phyloP scores from a whole-genome alignment of 2,329 filamentous ascomycete genomes.

The Onygena corvina region DNA sequence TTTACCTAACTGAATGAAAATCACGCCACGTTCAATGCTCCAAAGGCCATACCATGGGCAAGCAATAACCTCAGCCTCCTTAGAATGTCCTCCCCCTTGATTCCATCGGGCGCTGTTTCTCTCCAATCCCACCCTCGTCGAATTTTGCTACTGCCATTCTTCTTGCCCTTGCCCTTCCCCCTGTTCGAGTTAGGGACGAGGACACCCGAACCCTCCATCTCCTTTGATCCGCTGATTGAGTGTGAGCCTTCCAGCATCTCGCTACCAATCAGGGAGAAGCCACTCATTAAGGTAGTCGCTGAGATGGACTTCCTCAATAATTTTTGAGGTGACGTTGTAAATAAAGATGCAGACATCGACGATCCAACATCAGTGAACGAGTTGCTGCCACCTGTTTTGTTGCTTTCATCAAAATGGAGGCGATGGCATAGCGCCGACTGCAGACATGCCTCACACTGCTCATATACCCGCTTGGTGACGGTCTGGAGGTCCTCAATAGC shows the following conservation, averaged over 20 bases:
- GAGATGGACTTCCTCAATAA: conserved; percentile 54
- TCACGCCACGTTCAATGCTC: conserved; percentile 21
- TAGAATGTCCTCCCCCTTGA: conserved; percentile 58
- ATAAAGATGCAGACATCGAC: conserved; percentile 13
- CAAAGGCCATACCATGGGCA: conserved; percentile 52
- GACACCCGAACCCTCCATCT: conserved; percentile 34
- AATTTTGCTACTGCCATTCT: conserved; percentile 23
- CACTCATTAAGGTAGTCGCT: conserved; percentile 43
- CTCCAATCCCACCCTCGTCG: conserved; percentile 65
- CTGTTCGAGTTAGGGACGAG: conserved; percentile 27
- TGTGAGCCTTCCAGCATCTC: conserved; percentile 47
- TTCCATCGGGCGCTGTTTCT: conserved; percentile 43
- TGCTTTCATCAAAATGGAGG: conserved; percentile 37
- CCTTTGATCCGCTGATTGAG: conserved; percentile 25
- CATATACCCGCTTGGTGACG: conserved; percentile 58
- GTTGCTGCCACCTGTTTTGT: conserved; percentile 28
- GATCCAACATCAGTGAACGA: conserved; percentile 10
- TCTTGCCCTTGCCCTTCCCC: neutral
- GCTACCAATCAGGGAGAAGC: conserved; percentile 61
- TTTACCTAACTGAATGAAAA: neutral
- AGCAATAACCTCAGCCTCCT: conserved; percentile 59
- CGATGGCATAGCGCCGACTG: conserved; percentile 60
- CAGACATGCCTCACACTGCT: conserved; percentile 67
- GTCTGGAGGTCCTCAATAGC: conserved; percentile 71
- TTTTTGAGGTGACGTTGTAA: conserved; percentile 47